These are phyloP conservation scores for Pichia nanzhaoensis DNA, from an alignment of 805 yeast species.

Conservation along the genomic window DNA sequence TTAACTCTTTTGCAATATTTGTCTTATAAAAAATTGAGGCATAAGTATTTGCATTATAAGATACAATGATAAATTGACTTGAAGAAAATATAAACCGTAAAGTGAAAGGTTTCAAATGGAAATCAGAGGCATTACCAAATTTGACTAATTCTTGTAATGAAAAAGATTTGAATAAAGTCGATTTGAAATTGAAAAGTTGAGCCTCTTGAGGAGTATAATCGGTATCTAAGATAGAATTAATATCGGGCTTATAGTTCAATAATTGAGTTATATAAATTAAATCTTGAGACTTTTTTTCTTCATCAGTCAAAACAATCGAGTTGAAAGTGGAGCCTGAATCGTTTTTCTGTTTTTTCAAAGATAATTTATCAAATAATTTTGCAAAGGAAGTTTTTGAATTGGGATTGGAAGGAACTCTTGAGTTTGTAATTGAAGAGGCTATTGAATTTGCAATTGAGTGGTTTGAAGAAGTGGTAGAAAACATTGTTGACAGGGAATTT, in stretches of 20 bases:
- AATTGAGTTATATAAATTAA: slow-evolving; percentile 5
- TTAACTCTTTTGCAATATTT: slow-evolving; percentile 28
- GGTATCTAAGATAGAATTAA: slow-evolving; percentile 7
- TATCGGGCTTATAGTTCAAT: slow-evolving; percentile 12
- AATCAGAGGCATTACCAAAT: slow-evolving; percentile 31
- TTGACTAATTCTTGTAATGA: slow-evolving; percentile 28
- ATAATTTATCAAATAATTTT: slow-evolving; percentile 8
- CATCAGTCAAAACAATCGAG: background rate
- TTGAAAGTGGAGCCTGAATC: background rate
- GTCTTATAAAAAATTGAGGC: slow-evolving; percentile 27
- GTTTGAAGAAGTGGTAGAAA: slow-evolving; percentile 2
- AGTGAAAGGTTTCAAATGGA: slow-evolving; percentile 25
- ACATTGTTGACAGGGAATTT: slow-evolving; percentile 3
- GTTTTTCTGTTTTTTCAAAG: background rate
- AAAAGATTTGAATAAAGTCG: slow-evolving; percentile 13
- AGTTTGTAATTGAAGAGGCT: background rate
- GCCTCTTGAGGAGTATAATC: slow-evolving; percentile 10
- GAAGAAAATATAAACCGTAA: slow-evolving; percentile 25
- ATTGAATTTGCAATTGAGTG: background rate
- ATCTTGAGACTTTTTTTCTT: slow-evolving; percentile 7
- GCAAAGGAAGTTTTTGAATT: slow-evolving; percentile 1
- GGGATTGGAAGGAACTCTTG: background rate
- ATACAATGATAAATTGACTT: slow-evolving; percentile 23
- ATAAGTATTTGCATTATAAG: slow-evolving; percentile 25
- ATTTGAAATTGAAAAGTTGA: slow-evolving; percentile 1